A percentile compares a stretch with the other conserved stretches of the same genome.
Evolutionary conservation across 2,329 filamentous ascomycete genomes (phyloP).

Genomic region (Botrytis byssoidea): DNA sequence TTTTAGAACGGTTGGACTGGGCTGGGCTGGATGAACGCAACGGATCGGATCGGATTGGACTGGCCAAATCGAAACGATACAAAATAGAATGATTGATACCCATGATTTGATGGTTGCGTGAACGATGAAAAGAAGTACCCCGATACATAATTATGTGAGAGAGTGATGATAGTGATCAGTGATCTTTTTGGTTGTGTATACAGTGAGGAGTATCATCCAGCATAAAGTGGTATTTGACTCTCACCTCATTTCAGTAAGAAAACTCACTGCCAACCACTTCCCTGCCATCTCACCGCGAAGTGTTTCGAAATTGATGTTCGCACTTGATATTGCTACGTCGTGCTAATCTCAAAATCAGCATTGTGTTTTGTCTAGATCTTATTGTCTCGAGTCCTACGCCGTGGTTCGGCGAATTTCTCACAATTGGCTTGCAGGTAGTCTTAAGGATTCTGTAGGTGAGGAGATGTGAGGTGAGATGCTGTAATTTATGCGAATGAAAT

Average conservation of each 20-base stretch:
- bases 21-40: neutral
- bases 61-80: slow-evolving; percentile 4
- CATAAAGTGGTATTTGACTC: neutral
- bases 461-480: neutral
- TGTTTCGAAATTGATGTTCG: neutral
- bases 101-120: slow-evolving; percentile 20
- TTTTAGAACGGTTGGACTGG: slow-evolving; percentile 15
- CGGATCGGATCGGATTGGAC: slow-evolving; percentile 5
- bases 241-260: neutral
- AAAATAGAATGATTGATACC: slow-evolving; percentile 9
- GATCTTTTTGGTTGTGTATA: neutral
- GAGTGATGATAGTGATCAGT: neutral
- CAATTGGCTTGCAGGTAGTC: neutral
- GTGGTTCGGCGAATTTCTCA: neutral
- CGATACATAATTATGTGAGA: neutral
- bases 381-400: neutral
- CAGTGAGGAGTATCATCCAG: neutral
- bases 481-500: neutral
- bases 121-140: slow-evolving; percentile 9
- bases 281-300: neutral
- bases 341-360: neutral
- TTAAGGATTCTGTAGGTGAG: neutral
- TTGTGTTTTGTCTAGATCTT: neutral
- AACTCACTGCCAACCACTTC: neutral
- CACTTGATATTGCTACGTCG: neutral